Evolutionary conservation across 164 flowering plant species (phyloP).

Genomic region (Taxillus chinensis): DNA sequence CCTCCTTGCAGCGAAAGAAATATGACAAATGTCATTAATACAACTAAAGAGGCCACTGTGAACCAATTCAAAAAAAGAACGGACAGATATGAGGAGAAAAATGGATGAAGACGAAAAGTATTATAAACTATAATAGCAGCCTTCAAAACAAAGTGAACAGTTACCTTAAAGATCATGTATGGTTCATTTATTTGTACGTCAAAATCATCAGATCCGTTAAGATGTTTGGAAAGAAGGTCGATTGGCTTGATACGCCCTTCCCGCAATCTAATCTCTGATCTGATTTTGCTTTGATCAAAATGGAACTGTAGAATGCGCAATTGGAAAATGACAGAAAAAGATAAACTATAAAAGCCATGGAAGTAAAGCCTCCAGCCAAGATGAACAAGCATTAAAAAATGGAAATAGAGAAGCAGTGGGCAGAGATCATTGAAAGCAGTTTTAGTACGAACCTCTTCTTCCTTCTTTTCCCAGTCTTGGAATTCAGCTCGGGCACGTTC

Average conservation of each 20-base stretch:
- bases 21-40: too few relatives aligned
- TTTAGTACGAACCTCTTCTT: slow-evolving; percentile 67
- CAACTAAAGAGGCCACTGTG: too few relatives aligned
- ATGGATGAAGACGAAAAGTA: too few relatives aligned
- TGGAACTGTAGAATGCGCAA: slow-evolving; percentile 61
- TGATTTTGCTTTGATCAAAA: slow-evolving; percentile 95
- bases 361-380: not conserved
- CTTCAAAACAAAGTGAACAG: not conserved
- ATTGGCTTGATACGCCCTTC: slow-evolving; percentile 93
- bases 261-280: slow-evolving; percentile 81
- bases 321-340: not conserved
- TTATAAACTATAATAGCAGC: too few relatives aligned
- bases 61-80: too few relatives aligned
- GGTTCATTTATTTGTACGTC: slow-evolving; percentile 88
- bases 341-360: not conserved
- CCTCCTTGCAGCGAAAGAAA: too few relatives aligned
- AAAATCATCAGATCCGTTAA: slow-evolving; percentile 67
- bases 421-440: not conserved
- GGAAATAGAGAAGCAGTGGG: not conserved
- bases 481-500: slow-evolving; percentile 96
- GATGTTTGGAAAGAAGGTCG: slow-evolving; percentile 77
- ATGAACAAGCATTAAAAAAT: not conserved
- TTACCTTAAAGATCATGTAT: slow-evolving; percentile 91
- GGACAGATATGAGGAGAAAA: too few relatives aligned
- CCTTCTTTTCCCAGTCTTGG: slow-evolving; percentile 99